Evolutionary conservation across 2,329 filamentous ascomycete genomes (phyloP), one percentile per base, ranked within the genome.

Genomic region (Myrmaecium sp.): DNA sequence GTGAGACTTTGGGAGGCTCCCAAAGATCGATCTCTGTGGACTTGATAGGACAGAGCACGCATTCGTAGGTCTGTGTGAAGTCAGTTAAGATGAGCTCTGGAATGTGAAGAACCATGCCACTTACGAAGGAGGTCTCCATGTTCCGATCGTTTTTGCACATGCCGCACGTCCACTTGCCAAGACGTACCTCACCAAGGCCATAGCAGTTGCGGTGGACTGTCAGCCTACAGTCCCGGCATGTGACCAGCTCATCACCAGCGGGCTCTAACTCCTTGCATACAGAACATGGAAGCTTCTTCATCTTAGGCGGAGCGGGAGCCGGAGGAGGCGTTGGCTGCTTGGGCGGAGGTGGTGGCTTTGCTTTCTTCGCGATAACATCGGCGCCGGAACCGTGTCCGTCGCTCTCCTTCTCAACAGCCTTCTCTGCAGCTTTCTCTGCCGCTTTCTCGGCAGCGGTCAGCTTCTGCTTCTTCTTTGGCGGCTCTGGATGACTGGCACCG

Each of bases 131-230:
- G 23, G 92, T 75, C 37, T 81, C 74, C 4, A 86, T 83, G 42
- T 76, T 86, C 48, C 83, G 82, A 47, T 98, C 89, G 44, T 98
- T 98, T 19, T 73, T 64, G 52, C 89, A 98, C 68, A 84, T 92
- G 52, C 95, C 89, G 51, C 89, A 98, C 21, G 76, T 69, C 89
- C 89, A 98, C 52, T 92, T 92, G 23, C 64, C 67, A 17, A 70
- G 65, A 21, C 79, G 69, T 30, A 53, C 54, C 26, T 75, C 71
- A 23, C 75, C 70, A 17, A 95, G 64, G n/a, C 89, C 89, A 46
- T 95, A 98, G 53, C 89, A 98, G 34, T 72, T 71, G 28, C 79
- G 76, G 51, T 98, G 89, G 14, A 95, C 86, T 3, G 83, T 83
- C 51, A 98, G 57, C 28, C 82, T 76, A 50, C 89, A 98, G 43